Percentiles rank a stretch among this genome's conserved stretches.
These are phyloP conservation scores for Sporothrix phasma DNA, from an alignment of 2,329 filamentous ascomycete genomes.

Conservation along the genomic window DNA sequence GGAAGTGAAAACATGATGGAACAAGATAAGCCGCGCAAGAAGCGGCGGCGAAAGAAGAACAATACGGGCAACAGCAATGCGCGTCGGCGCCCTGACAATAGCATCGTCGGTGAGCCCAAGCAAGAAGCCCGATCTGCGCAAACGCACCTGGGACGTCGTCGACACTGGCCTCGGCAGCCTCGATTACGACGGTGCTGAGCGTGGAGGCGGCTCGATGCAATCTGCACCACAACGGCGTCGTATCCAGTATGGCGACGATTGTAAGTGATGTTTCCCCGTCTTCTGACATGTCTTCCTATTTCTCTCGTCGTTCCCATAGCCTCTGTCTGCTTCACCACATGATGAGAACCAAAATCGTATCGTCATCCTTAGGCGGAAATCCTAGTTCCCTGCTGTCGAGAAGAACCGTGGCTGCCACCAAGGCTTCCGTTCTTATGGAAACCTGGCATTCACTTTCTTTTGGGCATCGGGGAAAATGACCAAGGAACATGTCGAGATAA, in stretches of 20 bases:
- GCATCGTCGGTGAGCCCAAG: conserved; percentile 18
- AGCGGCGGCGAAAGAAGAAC: conserved; percentile 13
- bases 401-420: background rate
- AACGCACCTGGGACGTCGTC: conserved; percentile 58
- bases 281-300: background rate
- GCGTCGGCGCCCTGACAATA: conserved; percentile 18
- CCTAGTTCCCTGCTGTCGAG: conserved; percentile 15
- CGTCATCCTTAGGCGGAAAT: conserved; percentile 95
- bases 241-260: conserved; percentile 38
- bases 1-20: background rate
- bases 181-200: conserved; percentile 45
- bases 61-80: conserved; percentile 28
- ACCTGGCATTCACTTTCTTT: conserved; percentile 22
- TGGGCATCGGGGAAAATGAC: background rate
- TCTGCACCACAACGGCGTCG: conserved; percentile 32
- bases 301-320: background rate
- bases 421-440: background rate
- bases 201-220: conserved; percentile 18
- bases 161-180: conserved; percentile 50
- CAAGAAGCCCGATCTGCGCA: conserved; percentile 46
- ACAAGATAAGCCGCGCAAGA: conserved; percentile 16
- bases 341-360: conserved; percentile 73
- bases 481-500: conserved; percentile 29
- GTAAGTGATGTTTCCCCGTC: background rate
- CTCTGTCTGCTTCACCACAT: conserved; percentile 32